These are phyloP conservation scores for Kwoniella sp. DNA, from an alignment of 768 basidiomycete genomes.

Conservation along the genomic window DNA sequence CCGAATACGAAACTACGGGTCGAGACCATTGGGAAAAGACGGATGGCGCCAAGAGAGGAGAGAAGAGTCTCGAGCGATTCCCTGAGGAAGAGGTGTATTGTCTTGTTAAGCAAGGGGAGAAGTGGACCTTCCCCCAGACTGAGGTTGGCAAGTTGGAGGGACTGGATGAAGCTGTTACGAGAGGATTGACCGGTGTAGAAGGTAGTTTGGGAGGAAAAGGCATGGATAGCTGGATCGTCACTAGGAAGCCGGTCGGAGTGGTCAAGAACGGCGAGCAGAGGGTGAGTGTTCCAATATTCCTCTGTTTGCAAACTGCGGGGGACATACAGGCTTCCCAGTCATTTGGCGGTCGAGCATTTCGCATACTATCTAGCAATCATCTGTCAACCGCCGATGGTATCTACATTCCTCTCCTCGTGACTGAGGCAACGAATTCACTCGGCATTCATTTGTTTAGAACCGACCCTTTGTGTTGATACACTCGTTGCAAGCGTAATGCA, in stretches of 20 bases:
- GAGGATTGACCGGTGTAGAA: slow-evolving; percentile 65
- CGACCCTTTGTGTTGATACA: too few relatives aligned
- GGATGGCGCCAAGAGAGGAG: slow-evolving; percentile 57
- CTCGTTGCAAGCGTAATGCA: too few relatives aligned
- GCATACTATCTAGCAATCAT: too few relatives aligned
- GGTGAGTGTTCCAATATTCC: slow-evolving; percentile 26
- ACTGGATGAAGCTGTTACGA: slow-evolving; percentile 78
- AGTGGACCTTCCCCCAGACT: slow-evolving; percentile 82
- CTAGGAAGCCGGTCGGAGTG: slow-evolving; percentile 81
- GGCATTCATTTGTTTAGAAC: too few relatives aligned
- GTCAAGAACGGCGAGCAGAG: slow-evolving; percentile 57
- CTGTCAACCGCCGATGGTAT: too few relatives aligned
- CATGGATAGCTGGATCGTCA: slow-evolving; percentile 95
- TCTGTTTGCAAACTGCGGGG: too few relatives aligned
- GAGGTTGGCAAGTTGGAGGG: slow-evolving; percentile 65
- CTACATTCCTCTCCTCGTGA: too few relatives aligned
- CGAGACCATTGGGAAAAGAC: slow-evolving; percentile 32
- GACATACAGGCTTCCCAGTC: too few relatives aligned
- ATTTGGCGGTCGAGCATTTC: too few relatives aligned
- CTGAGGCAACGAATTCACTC: too few relatives aligned
- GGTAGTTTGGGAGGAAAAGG: slow-evolving; percentile 64
- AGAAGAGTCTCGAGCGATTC: slow-evolving; percentile 72
- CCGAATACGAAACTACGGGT: slow-evolving; percentile 34
- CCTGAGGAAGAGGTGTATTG: slow-evolving; percentile 87
- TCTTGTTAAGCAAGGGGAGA: slow-evolving; percentile 65